Conservation (phyloP, 306 rosid genomes). For the Erythrophleum fordii region DNA sequence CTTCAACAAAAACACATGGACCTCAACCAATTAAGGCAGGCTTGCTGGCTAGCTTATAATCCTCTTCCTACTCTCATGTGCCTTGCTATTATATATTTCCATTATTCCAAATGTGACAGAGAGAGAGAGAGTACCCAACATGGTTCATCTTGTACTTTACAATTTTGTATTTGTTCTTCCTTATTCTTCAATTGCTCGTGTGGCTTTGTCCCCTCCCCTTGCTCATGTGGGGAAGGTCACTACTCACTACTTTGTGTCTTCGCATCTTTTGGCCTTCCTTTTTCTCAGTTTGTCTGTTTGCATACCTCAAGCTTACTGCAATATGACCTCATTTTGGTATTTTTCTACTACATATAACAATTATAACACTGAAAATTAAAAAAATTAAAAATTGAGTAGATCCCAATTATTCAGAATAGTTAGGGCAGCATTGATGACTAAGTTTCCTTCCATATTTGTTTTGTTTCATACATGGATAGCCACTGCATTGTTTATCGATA, state of each 20-base stretch:
- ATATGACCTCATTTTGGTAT: constrained; percentile 57
- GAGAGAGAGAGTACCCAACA: constrained; percentile 13
- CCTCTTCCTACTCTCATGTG: constrained; percentile 6
- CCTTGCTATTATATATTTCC: too few species aligned
- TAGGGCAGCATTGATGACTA: background rate
- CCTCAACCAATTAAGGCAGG: background rate
- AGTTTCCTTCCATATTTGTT: constrained; percentile 21
- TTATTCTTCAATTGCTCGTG: constrained; percentile 41
- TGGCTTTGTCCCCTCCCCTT: constrained; percentile 36
- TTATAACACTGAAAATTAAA: background rate
- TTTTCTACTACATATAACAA: background rate
- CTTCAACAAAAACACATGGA: constrained; percentile 33
- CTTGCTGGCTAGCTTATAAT: too few species aligned
- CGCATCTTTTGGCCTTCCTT: constrained; percentile 14
- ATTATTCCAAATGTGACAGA: constrained; percentile 23
- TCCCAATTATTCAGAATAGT: constrained; percentile 20
- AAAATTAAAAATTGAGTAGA: background rate
- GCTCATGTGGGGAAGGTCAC: constrained; percentile 58
- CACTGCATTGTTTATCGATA: background rate
- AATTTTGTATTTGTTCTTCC: constrained; percentile 3
- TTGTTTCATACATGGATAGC: constrained; percentile 13
- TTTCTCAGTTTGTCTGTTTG: constrained; percentile 53
- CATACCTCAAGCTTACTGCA: constrained; percentile 70
- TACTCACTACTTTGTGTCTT: constrained; percentile 65
- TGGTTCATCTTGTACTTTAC: constrained; percentile 32